phyloP scores from a whole-genome alignment of 1,284 basidiomycete species.

The Chalciporus piperatoides region DNA sequence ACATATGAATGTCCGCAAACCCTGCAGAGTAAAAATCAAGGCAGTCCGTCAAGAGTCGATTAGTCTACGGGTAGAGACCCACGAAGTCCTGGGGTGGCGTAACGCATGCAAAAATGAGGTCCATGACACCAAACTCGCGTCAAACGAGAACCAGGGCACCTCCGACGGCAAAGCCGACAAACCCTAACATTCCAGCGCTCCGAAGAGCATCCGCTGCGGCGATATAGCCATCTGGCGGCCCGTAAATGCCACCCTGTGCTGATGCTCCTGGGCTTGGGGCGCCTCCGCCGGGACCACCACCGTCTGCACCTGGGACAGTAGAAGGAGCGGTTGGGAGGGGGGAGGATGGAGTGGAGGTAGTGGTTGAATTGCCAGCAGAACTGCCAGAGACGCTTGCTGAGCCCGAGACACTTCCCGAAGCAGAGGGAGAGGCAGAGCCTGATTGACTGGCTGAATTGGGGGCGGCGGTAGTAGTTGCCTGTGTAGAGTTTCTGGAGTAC shows the following conservation, averaged over 20 bases:
- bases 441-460: conserved; percentile 30
- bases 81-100: conserved; percentile 15
- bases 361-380: conserved; percentile 28
- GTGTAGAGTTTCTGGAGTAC: conserved; percentile 37
- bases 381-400: conserved; percentile 18
- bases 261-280: conserved; percentile 46
- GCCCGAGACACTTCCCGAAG: conserved; percentile 25
- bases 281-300: conserved; percentile 40
- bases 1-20: conserved; percentile 21
- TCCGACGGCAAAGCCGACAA: conserved; percentile 44
- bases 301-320: conserved; percentile 49
- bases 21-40: conserved; percentile 15
- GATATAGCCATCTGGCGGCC: conserved; percentile 62
- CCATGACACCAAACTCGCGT: conserved; percentile 8
- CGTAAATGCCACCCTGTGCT: conserved; percentile 41
- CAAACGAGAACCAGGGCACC: conserved; percentile 47
- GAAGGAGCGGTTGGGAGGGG: conserved; percentile 55
- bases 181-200: conserved; percentile 26
- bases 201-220: conserved; percentile 50
- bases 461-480: conserved; percentile 43
- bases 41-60: conserved; percentile 11
- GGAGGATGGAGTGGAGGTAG: conserved; percentile 35
- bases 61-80: conserved; percentile 6
- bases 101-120: conserved; percentile 9
- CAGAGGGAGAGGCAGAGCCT: conserved; percentile 23